Conservation (phyloP, 495 filamentous ascomycete species). For the Polyplosphaeria fusca region DNA sequence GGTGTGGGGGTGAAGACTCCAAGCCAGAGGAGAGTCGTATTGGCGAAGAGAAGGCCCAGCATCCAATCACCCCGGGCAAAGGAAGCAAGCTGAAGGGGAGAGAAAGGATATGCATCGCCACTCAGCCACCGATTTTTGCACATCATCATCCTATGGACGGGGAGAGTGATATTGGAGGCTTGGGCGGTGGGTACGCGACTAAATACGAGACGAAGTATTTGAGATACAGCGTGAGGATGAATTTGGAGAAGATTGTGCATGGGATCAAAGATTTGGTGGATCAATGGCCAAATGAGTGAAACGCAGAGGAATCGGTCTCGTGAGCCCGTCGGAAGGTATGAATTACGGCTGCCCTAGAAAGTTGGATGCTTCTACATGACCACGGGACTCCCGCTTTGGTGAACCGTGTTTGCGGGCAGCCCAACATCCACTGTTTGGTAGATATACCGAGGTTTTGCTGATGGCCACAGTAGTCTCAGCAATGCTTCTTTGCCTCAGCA, state of each 20-base stretch:
- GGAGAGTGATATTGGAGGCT: conserved; percentile 46
- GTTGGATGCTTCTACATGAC: no score
- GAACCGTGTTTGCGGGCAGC: no score
- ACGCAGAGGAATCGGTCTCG: no score
- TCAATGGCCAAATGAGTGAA: conserved; percentile 30
- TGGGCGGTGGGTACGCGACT: conserved; percentile 37
- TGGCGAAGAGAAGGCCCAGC: conserved; percentile 1
- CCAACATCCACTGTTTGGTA: no score
- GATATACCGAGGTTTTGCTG: no score
- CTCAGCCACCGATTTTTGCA: conserved; percentile 49
- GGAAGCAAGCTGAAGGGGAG: conserved; percentile 28
- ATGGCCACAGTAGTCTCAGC: no score
- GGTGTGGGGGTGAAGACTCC: conserved; percentile 44
- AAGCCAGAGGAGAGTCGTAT: no score
- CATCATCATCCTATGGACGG: conserved; percentile 46
- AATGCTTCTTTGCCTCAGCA: no score
- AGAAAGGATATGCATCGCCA: conserved; percentile 44
- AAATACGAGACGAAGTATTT: conserved; percentile 48
- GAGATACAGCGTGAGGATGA: conserved; percentile 51
- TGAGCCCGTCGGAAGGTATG: no score
- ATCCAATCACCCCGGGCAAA: neutral
- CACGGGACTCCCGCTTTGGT: no score
- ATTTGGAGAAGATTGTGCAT: conserved; percentile 38
- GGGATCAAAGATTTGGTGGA: conserved; percentile 19
- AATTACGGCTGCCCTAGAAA: no score